These are phyloP conservation scores for Taiozyma onychis DNA, from an alignment of 1,139 yeast genomes.

Conservation along the genomic window DNA sequence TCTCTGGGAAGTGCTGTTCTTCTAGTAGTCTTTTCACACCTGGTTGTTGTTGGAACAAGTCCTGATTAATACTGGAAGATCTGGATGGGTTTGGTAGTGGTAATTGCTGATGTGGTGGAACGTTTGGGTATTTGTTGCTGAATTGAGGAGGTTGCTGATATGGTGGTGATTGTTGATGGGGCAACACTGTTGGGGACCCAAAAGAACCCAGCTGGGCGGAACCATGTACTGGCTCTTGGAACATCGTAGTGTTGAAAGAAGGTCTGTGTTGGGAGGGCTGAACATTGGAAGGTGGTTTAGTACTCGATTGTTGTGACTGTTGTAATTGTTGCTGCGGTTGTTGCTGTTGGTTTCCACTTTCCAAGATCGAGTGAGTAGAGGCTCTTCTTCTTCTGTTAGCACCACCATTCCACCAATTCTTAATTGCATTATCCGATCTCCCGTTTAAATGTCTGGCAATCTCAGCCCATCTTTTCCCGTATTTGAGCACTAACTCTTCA, in stretches of 20 bases:
- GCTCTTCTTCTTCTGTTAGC: slow-evolving; percentile 58
- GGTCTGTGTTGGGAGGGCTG: slow-evolving; percentile 7
- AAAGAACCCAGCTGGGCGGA: slow-evolving; percentile 1
- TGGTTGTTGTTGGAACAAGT: slow-evolving; percentile 19
- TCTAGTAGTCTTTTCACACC: slow-evolving; percentile 24
- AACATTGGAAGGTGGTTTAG: slow-evolving; percentile 9
- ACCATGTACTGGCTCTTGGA: slow-evolving; percentile 4
- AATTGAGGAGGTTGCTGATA: background rate
- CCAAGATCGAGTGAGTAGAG: slow-evolving; percentile 19
- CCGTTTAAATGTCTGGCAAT: slow-evolving; percentile 86
- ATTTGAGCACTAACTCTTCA: slow-evolving; percentile 69
- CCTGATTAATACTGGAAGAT: slow-evolving; percentile 20
- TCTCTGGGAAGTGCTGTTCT: slow-evolving; percentile 20
- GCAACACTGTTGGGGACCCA: background rate
- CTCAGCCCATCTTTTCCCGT: slow-evolving; percentile 94
- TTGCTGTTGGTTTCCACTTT: slow-evolving; percentile 2
- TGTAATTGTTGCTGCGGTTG: slow-evolving; percentile 7
- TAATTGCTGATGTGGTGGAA: slow-evolving; percentile 1
- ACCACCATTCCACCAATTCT: slow-evolving; percentile 97
- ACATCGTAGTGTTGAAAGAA: slow-evolving; percentile 16
- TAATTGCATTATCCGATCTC: slow-evolving; percentile 83
- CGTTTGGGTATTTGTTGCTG: no score
- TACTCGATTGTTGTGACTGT: slow-evolving; percentile 4
- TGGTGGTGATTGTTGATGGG: slow-evolving; percentile 1
- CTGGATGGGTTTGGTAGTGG: slow-evolving; percentile 17